Evolutionary conservation across 208 protist species (phyloP).

Genomic region (Wallacemonas collosoma): DNA sequence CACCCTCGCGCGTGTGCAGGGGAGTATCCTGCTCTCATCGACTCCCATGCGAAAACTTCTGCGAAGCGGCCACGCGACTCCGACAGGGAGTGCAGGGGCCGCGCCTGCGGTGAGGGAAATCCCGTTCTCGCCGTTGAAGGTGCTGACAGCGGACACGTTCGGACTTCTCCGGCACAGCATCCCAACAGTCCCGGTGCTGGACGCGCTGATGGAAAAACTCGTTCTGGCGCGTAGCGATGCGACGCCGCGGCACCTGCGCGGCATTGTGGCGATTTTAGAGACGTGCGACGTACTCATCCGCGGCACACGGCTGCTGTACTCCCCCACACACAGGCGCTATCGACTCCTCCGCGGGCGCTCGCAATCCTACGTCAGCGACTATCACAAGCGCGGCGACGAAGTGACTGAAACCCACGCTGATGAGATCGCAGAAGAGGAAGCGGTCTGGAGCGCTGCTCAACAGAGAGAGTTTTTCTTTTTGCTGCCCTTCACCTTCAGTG

Average conservation of each 20-base stretch:
- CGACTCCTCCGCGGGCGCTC: not conserved
- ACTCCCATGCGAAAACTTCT: constrained; percentile 20
- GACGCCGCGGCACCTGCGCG: constrained; percentile 10
- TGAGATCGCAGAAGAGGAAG: not conserved
- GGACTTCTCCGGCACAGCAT: constrained; percentile 29
- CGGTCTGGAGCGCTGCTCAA: not conserved
- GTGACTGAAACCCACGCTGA: not conserved
- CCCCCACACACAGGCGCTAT: constrained; percentile 21
- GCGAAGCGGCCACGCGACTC: constrained; percentile 14
- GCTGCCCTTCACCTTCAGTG: constrained; percentile 55
- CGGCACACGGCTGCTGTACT: constrained; percentile 44
- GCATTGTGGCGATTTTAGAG: constrained; percentile 41
- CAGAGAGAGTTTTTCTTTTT: constrained; percentile 60
- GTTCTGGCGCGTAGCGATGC: not conserved
- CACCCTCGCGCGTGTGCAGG: not conserved
- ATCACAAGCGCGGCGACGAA: not conserved
- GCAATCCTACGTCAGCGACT: not conserved
- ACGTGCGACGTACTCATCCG: constrained; percentile 43
- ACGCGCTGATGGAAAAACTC: constrained; percentile 26
- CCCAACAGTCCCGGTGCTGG: constrained; percentile 24
- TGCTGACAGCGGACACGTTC: constrained; percentile 32
- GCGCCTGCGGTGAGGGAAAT: not conserved
- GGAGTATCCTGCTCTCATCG: constrained; percentile 8
- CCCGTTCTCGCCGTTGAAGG: constrained; percentile 18
- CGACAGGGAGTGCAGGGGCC: not conserved